A percentile compares a stretch with the other conserved stretches of the same genome.
phyloP scores from a whole-genome alignment of 495 filamentous ascomycete species.

The Xylaria cubensis region DNA sequence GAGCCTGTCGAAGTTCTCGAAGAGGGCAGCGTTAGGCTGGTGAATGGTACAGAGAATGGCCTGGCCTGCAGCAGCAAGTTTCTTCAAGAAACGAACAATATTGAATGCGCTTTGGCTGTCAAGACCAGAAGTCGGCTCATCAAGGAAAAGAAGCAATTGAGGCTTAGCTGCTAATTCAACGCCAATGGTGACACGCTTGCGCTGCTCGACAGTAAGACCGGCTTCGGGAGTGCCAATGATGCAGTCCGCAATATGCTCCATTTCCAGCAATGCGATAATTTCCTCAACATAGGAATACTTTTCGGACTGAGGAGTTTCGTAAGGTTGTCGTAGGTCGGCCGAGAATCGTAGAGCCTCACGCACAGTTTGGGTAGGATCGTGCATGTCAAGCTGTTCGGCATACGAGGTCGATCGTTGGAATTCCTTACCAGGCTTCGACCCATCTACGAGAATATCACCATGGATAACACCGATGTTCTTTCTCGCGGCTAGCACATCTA shows the following conservation, averaged over 20 bases:
- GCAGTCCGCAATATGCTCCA: conserved; percentile 83
- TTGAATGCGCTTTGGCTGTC: conserved; percentile 88
- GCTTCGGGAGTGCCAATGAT: conserved; percentile 78
- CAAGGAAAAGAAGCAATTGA: conserved; percentile 83
- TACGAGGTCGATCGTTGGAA: conserved; percentile 83
- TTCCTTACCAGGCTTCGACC: conserved; percentile 64
- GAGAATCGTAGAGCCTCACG: conserved; percentile 86
- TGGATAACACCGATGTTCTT: conserved; percentile 80
- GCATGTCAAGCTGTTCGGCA: conserved; percentile 83
- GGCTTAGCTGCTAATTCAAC: conserved; percentile 89
- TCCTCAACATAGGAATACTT: conserved; percentile 87
- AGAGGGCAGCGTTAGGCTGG: conserved; percentile 85
- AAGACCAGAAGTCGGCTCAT: conserved; percentile 89
- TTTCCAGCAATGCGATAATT: conserved; percentile 79
- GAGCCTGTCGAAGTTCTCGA: conserved; percentile 78
- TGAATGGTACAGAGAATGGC: conserved; percentile 94
- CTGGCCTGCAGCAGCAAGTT: conserved; percentile 81
- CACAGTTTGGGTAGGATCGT: conserved; percentile 78
- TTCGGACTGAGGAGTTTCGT: conserved; percentile 68
- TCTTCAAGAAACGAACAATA: conserved; percentile 86
- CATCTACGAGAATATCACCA: conserved; percentile 79
- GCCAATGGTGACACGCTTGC: conserved; percentile 90
- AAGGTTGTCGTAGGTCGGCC: conserved; percentile 79
- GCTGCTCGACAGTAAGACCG: conserved; percentile 89
- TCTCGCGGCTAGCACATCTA: conserved; percentile 77